phyloP scores from a whole-genome alignment of 176 grass and related monocot genomes.

The Otatea glauca region DNA sequence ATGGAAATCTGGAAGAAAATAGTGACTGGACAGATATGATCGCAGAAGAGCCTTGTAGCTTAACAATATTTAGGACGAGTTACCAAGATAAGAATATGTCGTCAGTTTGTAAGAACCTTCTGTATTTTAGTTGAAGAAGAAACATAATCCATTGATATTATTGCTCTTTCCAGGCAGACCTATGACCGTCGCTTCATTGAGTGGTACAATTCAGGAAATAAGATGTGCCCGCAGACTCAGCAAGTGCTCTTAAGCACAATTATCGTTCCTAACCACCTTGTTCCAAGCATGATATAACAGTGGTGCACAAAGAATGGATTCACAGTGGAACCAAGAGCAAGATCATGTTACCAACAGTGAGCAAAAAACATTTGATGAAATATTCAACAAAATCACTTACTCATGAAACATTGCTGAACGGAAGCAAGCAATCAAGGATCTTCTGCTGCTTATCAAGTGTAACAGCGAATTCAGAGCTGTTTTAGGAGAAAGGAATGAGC shows the following conservation, averaged over 20 bases:
- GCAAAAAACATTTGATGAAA: slow-evolving; percentile 50
- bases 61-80: not conserved
- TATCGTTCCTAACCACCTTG: slow-evolving; percentile 66
- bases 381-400: slow-evolving; percentile 68
- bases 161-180: slow-evolving; percentile 56
- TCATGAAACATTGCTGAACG: slow-evolving; percentile 44
- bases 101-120: not conserved
- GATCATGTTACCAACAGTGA: slow-evolving; percentile 54
- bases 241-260: slow-evolving; percentile 63
- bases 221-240: slow-evolving; percentile 67
- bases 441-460: slow-evolving; percentile 67
- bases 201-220: slow-evolving; percentile 68
- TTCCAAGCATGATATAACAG: slow-evolving; percentile 53
- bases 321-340: slow-evolving; percentile 49
- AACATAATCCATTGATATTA: not conserved
- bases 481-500: slow-evolving; percentile 67
- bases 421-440: slow-evolving; percentile 71
- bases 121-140: not conserved
- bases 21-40: not conserved
- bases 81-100: not conserved
- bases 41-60: slow-evolving; percentile 1
- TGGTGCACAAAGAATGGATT: slow-evolving; percentile 68
- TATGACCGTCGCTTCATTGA: slow-evolving; percentile 82
- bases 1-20: slow-evolving; percentile 9
- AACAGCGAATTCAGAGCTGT: slow-evolving; percentile 73